phyloP scores from a whole-genome alignment of 768 basidiomycete genomes.

The Cystobasidium tubakii region DNA sequence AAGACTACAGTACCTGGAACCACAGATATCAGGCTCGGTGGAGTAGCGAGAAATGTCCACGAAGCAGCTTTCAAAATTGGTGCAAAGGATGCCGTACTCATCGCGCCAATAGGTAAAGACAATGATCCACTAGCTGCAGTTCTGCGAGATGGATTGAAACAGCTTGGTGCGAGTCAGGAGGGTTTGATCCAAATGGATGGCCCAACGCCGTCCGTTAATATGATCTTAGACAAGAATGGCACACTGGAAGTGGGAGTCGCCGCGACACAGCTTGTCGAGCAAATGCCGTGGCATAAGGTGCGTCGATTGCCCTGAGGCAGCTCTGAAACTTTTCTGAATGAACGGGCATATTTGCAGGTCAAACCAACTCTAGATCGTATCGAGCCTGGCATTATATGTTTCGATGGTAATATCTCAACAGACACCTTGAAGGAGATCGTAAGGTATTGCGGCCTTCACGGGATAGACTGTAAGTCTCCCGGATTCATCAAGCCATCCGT shows the following conservation, averaged over 20 bases:
- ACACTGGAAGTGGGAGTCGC: conserved; percentile 78
- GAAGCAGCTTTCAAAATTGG: conserved; percentile 68
- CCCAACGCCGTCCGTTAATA: conserved; percentile 75
- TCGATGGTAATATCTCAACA: conserved; percentile 50
- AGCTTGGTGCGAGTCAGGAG: conserved; percentile 72
- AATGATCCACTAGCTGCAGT: conserved; percentile 69
- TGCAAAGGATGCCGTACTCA: conserved; percentile 54
- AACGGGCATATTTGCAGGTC: neutral
- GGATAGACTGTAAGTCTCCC: no score
- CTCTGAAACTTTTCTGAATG: neutral
- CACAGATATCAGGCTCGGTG: conserved; percentile 69
- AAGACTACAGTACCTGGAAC: conserved; percentile 72
- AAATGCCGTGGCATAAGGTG: conserved; percentile 20
- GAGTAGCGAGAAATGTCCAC: conserved; percentile 91
- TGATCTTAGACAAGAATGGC: conserved; percentile 68
- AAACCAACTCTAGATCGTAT: neutral
- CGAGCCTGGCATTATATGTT: conserved; percentile 45
- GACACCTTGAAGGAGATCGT: conserved; percentile 54
- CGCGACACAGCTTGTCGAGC: conserved; percentile 67
- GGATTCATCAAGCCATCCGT: neutral
- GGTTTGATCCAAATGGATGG: conserved; percentile 57
- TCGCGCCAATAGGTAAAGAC: conserved; percentile 63
- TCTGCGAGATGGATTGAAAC: conserved; percentile 57
- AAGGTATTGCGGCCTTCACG: no score
- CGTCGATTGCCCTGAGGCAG: neutral